Conservation (phyloP, 2,329 filamentous ascomycete genomes). For the Pyricularia sp. region DNA sequence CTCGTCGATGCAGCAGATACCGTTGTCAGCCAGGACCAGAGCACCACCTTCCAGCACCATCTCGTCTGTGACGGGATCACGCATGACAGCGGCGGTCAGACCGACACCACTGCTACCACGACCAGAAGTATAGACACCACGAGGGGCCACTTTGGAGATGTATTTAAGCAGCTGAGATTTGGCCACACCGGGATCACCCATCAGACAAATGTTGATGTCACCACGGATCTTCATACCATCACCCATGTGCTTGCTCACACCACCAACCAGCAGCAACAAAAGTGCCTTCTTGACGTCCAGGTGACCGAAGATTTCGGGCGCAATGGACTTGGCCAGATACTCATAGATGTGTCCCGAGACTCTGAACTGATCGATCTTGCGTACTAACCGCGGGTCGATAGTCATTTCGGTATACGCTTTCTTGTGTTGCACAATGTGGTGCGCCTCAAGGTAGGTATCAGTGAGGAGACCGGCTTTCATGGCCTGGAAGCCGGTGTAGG, state of each 20-base stretch:
- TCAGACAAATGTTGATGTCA: slow-evolving; percentile 96
- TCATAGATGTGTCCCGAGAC: slow-evolving; percentile 90
- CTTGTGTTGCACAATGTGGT: slow-evolving; percentile 91
- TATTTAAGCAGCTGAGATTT: slow-evolving; percentile 98
- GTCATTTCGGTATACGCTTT: slow-evolving; percentile 92
- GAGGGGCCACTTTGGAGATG: slow-evolving; percentile 93
- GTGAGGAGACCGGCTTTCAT: slow-evolving; percentile 94
- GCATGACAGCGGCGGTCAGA: slow-evolving; percentile 76
- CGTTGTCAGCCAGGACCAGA: slow-evolving; percentile 71
- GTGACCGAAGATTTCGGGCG: slow-evolving; percentile 94
- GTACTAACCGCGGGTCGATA: slow-evolving; percentile 69
- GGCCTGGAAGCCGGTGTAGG: slow-evolving; percentile 97
- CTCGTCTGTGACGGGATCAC: slow-evolving; percentile 73
- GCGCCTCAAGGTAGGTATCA: slow-evolving; percentile 93
- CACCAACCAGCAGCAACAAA: slow-evolving; percentile 88
- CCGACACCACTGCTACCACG: slow-evolving; percentile 75
- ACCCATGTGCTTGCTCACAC: slow-evolving; percentile 92
- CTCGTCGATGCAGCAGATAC: slow-evolving; percentile 79
- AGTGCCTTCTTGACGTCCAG: slow-evolving; percentile 97
- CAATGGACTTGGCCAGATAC: slow-evolving; percentile 89
- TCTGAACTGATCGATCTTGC: slow-evolving; percentile 77
- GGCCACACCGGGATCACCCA: slow-evolving; percentile 99
- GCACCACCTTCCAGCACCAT: slow-evolving; percentile 78
- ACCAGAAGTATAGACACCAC: slow-evolving; percentile 77
- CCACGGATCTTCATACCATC: slow-evolving; percentile 99